Conservation (phyloP, 2,329 filamentous ascomycete genomes). For the Fusarium piperis region DNA sequence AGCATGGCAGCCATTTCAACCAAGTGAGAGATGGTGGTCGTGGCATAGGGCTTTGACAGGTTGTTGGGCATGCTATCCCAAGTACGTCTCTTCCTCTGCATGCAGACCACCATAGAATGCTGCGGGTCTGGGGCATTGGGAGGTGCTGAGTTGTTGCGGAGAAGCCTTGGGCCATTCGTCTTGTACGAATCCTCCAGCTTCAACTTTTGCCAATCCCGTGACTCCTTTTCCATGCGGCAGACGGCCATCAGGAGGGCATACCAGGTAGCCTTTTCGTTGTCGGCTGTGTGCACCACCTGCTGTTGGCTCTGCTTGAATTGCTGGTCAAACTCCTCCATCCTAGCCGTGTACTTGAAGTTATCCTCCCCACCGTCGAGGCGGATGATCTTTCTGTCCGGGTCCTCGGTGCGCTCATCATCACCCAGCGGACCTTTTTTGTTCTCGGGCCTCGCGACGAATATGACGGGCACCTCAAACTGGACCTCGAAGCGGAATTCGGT, state of each 20-base stretch:
- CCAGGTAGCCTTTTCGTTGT: slow-evolving; percentile 38
- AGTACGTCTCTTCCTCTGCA: slow-evolving; percentile 34
- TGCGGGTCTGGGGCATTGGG: background rate
- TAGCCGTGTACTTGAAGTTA: slow-evolving; percentile 32
- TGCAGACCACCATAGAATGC: slow-evolving; percentile 31
- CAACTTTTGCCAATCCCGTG: slow-evolving; percentile 31
- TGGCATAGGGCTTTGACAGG: slow-evolving; percentile 46
- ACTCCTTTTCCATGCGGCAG: slow-evolving; percentile 34
- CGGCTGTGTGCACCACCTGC: slow-evolving; percentile 31
- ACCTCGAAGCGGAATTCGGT: slow-evolving; percentile 55
- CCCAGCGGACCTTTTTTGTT: slow-evolving; percentile 47
- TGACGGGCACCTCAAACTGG: slow-evolving; percentile 53
- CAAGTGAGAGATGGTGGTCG: slow-evolving; percentile 49
- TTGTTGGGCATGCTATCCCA: slow-evolving; percentile 39
- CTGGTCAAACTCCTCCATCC: slow-evolving; percentile 24
- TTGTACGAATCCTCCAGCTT: slow-evolving; percentile 24
- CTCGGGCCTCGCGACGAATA: slow-evolving; percentile 51
- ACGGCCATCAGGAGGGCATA: slow-evolving; percentile 31
- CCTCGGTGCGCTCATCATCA: slow-evolving; percentile 14
- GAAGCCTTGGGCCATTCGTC: slow-evolving; percentile 14
- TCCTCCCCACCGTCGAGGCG: slow-evolving; percentile 16
- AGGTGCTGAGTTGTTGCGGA: background rate
- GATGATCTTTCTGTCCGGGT: slow-evolving; percentile 30
- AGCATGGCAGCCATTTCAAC: slow-evolving; percentile 50
- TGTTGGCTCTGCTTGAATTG: slow-evolving; percentile 29